phyloP scores from a whole-genome alignment of 1,139 yeast genomes.

The Barnettozyma hawaiiensis region DNA sequence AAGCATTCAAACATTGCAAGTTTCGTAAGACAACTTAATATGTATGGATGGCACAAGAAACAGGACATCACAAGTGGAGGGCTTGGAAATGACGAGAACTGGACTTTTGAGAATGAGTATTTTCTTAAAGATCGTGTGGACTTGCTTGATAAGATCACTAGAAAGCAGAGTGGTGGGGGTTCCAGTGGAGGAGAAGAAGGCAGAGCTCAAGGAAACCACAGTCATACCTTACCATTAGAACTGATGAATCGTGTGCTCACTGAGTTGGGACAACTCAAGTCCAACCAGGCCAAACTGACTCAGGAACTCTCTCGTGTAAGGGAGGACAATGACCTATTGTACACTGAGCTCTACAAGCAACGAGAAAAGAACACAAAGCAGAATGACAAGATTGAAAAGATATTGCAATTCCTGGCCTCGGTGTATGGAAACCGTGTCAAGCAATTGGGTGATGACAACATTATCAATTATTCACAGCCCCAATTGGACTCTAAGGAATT shows the following conservation, averaged over 20 bases:
- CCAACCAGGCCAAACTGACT: slow-evolving; percentile 72
- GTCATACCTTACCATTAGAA: slow-evolving; percentile 36
- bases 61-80: slow-evolving; percentile 44
- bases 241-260: slow-evolving; percentile 29
- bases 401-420: slow-evolving; percentile 78
- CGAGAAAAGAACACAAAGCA: slow-evolving; percentile 83
- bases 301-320: slow-evolving; percentile 79
- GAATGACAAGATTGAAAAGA: slow-evolving; percentile 81
- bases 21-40: slow-evolving; percentile 90
- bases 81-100: slow-evolving; percentile 71
- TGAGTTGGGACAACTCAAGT: slow-evolving; percentile 72
- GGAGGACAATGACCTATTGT: slow-evolving; percentile 79
- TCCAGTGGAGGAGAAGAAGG: slow-evolving; percentile 27
- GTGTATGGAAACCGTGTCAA: slow-evolving; percentile 50
- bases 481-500: slow-evolving; percentile 2
- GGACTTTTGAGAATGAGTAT: slow-evolving; percentile 92
- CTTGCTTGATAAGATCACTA: slow-evolving; percentile 71
- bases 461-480: not conserved
- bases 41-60: slow-evolving; percentile 98
- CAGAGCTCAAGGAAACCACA: slow-evolving; percentile 27
- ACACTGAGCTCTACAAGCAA: slow-evolving; percentile 82
- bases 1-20: slow-evolving; percentile 93
- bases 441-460: slow-evolving; percentile 17
- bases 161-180: slow-evolving; percentile 44
- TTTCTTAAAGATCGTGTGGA: slow-evolving; percentile 66